Base-by-base conservation (phyloP, 2,329 filamentous ascomycete genomes). In the Aspergillus jensenii region DNA sequence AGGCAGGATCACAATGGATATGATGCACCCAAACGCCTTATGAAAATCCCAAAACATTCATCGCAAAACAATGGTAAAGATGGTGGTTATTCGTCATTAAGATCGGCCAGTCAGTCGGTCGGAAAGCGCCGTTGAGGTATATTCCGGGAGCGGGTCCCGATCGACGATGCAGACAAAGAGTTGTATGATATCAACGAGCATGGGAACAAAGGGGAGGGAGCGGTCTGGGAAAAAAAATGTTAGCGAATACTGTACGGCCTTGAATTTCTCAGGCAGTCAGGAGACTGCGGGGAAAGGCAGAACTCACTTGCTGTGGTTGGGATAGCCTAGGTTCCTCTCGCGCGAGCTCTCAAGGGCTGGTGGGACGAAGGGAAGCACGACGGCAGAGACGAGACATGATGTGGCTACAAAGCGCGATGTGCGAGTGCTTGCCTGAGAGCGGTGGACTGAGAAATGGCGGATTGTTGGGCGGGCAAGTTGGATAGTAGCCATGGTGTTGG, bases 311-410 rank as follows among this genome's bases (percentile, higher is more conserved):
- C 69, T 73, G 46, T 69, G 68, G 61, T 73, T 72, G 14, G 74
- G 69, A 48, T 71, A 73, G 35, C 73, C 73, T 12, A 67, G 67
- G 44, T 71, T 76, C 61, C 69, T 72, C 60, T 78, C 74, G 35
- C 75, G 71, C 35, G 75, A 77, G 59, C 77, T 79, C 59, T 79
- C 77, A 11, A 80, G 67, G 4, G 78, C 78, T 6, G 78, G 78
- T 27, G 78, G 78, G 3, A 79, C 72, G 60, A 79, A 80, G 5
- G 78, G 78, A 5, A 79, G 65, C 17, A 78, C 70, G 19, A 79
- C 76, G 2, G 74, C 76, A 1, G 76, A 75, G 41, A 74, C 66
- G 14, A 80, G 69, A 59, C 76, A 77, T 14, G 75, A 75, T 52
- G 69, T 71, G 46, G 76, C 71, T 31, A 79, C 62, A 44, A 76